These are phyloP conservation scores for Russula vinacea DNA, from an alignment of 768 basidiomycete genomes.

Conservation along the genomic window DNA sequence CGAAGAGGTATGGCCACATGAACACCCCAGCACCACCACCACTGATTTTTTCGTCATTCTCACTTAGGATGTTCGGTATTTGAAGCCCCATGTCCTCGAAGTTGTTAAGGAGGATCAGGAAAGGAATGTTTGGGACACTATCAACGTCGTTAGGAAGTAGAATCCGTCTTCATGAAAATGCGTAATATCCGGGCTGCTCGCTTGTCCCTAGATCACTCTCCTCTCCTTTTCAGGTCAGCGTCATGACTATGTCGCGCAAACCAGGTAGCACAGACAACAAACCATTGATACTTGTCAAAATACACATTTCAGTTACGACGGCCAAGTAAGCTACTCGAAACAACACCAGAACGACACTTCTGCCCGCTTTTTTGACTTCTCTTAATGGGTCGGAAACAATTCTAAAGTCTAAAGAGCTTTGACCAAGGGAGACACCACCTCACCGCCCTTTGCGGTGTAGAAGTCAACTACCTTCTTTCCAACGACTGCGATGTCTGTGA, in stretches of 20 bases:
- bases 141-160: constrained; percentile 61
- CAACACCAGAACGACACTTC: not conserved
- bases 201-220: not conserved
- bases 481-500: constrained; percentile 67
- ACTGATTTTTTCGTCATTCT: not conserved
- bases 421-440: constrained; percentile 69
- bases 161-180: not conserved
- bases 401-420: constrained; percentile 55
- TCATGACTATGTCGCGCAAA: not conserved
- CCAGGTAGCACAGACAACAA: not conserved
- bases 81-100: constrained; percentile 69
- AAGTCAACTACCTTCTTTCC: constrained; percentile 84
- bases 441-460: constrained; percentile 76
- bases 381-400: not conserved
- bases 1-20: constrained; percentile 58
- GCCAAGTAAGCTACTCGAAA: constrained; percentile 1
- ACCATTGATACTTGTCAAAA: not conserved
- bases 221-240: not conserved
- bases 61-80: constrained; percentile 82
- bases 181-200: constrained; percentile 1
- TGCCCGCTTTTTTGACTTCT: too few relatives aligned
- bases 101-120: constrained; percentile 76
- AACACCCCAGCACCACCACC: too few relatives aligned
- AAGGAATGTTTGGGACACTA: constrained; percentile 75
- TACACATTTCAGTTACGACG: constrained; percentile 9